Base-by-base conservation (phyloP, 2,329 filamentous ascomycete species). In the Diaporthe capsici region DNA sequence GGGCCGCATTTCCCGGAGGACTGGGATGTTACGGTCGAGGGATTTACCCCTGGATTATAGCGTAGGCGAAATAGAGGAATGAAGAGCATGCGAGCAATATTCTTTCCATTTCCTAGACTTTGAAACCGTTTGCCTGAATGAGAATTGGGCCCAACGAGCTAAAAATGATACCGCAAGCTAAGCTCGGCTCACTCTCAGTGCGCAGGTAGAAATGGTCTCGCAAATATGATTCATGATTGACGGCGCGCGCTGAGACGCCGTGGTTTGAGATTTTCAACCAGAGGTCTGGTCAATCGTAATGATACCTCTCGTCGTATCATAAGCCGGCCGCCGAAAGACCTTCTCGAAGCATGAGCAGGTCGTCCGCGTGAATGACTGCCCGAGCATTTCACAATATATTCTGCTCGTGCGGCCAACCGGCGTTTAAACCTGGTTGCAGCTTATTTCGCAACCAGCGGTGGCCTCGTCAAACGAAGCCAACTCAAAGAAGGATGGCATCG, bases 401-500 rank as follows among this genome's bases (percentile, higher is more conserved):
- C 86, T 87, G 86, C 85, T 81, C 77, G 78, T 77, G 34, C 76
- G 76, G 76, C 76, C 77, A 76, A 75, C 76, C 53, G 78, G 77
- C 61, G 53, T 28, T 42, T 10, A 71, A 42, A 31, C 39, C 55
- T 60, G 55, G 58, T 39, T 65, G 71, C 65, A 42, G 10, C 74
- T 44, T 68, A 15, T 13, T 74, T 68, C 60, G 72, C 67, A 78
- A 76, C 67, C 76, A 75, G 68, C 67, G 68, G 63, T 61, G 70
- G 37, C 74, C 71, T 73, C 44, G 68, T 73, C 58, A 53, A 58
- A 47, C 25, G 34, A 65, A 28, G 47, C 44, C 44, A 72, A 31
- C 78, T 88, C 85, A 95, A 79, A 94, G 88, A 47, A 96, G 84
- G 53, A 94, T 89, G 49, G 49, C 65, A 83, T 97, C 95, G 22